Evolutionary conservation across 306 rosid genomes (phyloP), one percentile per base, ranked within the genome.

Genomic region (Gynostemma pentaphyllum): DNA sequence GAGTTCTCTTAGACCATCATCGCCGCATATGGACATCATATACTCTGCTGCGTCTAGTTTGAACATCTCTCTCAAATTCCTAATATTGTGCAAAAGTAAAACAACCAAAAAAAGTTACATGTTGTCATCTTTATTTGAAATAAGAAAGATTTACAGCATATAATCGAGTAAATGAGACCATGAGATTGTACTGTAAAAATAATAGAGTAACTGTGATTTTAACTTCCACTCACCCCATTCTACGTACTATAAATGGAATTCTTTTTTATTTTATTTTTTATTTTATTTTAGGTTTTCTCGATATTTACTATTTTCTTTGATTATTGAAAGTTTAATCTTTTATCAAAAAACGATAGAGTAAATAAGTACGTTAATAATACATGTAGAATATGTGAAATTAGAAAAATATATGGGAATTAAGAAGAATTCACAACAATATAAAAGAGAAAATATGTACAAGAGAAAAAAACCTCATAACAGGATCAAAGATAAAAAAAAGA

Each of bases 11-110:
- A 94, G 77, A 73, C 97, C 96, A 75, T 73, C 74, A 64, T 88
- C 94, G 19, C 94, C 94, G 70, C 99, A 94, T 75, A 88, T 88
- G 55, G 99, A 94, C 97, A 94, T 88, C 99, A 94, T 88, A 85
- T 94, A 94, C 63, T 86, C 97, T 27, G 99, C 96, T 15, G 99
- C 94, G 78, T 94, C 95, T 75, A 94, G 81, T 70, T 88, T 94
- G 85, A 94, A 94, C 99, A 94, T 86, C 82, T 82, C 97, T 78
- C 97, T 82, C 92, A 94, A 77, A 83, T 94, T 94, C 95, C 99
- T 94, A 80, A 80, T 66, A 57, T 10, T 40, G 32, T 12, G 30
- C 12, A 45, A 18, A 45, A 22, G 28, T 9, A 64, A 41, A 23
- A 16, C 16, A 64, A 46, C 28, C 27, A 27, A 22, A 24, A 30